Conservation (phyloP, 2,329 filamentous ascomycete genomes). For the Cladobotryum protrusum region DNA sequence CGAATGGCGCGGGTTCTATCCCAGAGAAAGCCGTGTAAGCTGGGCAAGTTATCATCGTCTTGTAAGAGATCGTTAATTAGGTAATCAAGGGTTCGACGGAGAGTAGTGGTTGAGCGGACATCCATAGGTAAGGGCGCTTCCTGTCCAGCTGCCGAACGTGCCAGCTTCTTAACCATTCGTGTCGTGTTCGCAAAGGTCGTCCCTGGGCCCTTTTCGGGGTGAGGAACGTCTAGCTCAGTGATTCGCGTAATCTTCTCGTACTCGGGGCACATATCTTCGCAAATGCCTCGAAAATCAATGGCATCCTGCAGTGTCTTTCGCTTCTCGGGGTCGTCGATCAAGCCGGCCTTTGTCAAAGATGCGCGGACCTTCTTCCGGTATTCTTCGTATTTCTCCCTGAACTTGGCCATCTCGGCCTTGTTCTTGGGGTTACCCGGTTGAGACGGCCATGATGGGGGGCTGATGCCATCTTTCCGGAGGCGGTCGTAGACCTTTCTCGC, state of each 20-base stretch:
- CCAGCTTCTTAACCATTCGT: conserved; percentile 61
- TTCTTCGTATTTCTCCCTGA: conserved; percentile 49
- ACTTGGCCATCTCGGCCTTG: conserved; percentile 46
- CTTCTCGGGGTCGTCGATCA: conserved; percentile 60
- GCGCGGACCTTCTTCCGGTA: conserved; percentile 53
- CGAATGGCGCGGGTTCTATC: conserved; percentile 62
- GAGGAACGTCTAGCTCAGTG: conserved; percentile 52
- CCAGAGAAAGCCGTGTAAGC: conserved; percentile 59
- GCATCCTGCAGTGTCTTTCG: conserved; percentile 57
- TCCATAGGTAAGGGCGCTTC: conserved; percentile 63
- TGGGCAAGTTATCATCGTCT: conserved; percentile 47
- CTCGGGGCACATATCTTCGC: conserved; percentile 64
- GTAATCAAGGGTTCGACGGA: conserved; percentile 57
- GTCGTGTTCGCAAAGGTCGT: conserved; percentile 41
- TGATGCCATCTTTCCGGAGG: conserved; percentile 49
- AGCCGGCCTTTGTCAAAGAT: conserved; percentile 51
- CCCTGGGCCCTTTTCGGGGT: conserved; percentile 45
- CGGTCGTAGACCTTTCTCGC: conserved; percentile 47
- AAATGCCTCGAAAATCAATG: conserved; percentile 61
- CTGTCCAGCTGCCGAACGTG: conserved; percentile 61
- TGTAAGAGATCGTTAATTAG: conserved; percentile 54
- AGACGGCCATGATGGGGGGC: conserved; percentile 48
- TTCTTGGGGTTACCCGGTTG: conserved; percentile 48
- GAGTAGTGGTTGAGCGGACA: conserved; percentile 53
- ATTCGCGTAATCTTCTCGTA: conserved; percentile 60